These are phyloP conservation scores for Apiospora phragmitis DNA, from an alignment of 2,329 filamentous ascomycete species.

Conservation along the genomic window DNA sequence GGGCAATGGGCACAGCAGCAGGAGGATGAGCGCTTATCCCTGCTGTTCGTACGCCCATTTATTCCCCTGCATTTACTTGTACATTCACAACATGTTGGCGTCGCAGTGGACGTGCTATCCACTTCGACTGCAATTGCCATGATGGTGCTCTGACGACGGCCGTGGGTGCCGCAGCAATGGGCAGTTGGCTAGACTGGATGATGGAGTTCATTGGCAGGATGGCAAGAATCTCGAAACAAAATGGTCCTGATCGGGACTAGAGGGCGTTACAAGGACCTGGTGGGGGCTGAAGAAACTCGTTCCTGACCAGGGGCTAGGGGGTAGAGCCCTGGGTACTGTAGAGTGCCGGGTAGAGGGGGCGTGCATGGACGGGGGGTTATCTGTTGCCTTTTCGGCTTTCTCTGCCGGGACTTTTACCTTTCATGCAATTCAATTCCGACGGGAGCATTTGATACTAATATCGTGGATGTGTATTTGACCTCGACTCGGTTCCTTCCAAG, in stretches of 20 bases:
- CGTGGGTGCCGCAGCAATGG: background rate
- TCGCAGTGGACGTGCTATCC: background rate
- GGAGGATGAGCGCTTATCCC: background rate
- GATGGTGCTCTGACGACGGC: background rate
- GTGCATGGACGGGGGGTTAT: constrained; percentile 4
- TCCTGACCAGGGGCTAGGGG: background rate
- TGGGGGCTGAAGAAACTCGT: constrained; percentile 11
- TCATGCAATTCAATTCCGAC: background rate
- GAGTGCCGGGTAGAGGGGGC: background rate
- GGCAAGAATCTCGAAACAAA: constrained; percentile 17
- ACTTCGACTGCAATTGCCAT: constrained; percentile 5
- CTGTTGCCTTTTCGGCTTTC: background rate
- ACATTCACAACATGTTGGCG: background rate
- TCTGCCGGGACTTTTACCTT: background rate
- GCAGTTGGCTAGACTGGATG: background rate
- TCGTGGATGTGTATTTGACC: background rate
- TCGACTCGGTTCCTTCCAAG: background rate
- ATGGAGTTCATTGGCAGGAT: constrained; percentile 2
- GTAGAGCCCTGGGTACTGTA: background rate
- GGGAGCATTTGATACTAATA: background rate
- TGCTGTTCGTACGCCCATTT: background rate
- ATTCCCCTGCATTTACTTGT: background rate
- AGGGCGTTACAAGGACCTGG: constrained; percentile 13
- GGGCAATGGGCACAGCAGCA: background rate
- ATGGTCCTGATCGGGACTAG: constrained; percentile 16